phyloP scores from a whole-genome alignment of 352 stramenopile species.

The Phytophthora constricta region DNA sequence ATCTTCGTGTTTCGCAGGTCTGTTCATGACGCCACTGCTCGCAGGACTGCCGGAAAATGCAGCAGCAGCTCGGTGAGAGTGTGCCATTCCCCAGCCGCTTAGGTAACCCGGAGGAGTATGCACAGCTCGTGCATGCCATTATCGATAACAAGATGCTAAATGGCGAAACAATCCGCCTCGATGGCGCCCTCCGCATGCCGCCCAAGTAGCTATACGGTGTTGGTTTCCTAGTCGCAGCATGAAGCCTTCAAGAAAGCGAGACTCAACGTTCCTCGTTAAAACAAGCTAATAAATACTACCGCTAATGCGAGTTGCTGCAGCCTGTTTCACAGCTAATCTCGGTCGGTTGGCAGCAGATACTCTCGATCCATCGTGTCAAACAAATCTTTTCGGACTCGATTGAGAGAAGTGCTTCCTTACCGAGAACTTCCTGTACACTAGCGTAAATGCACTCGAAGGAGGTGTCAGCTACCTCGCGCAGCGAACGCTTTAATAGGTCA shows the following conservation, averaged over 20 bases:
- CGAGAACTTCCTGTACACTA: slow-evolving; percentile 38
- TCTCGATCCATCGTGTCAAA: slow-evolving; percentile 55
- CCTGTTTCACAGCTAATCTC: slow-evolving; percentile 36
- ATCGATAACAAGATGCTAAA: slow-evolving; percentile 99
- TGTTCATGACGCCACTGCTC: slow-evolving; percentile 98
- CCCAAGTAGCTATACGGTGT: slow-evolving; percentile 65
- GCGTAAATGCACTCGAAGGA: slow-evolving; percentile 69
- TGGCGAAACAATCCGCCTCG: slow-evolving; percentile 97
- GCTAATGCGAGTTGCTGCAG: slow-evolving; percentile 10
- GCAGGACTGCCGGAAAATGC: slow-evolving; percentile 94
- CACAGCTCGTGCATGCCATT: slow-evolving; percentile 94
- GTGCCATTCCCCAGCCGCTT: slow-evolving; percentile 97
- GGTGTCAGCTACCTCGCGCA: slow-evolving; percentile 54
- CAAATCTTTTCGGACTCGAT: slow-evolving; percentile 69
- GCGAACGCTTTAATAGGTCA: slow-evolving; percentile 42
- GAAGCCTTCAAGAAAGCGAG: slow-evolving; percentile 1
- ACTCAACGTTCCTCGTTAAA: slow-evolving; percentile 13
- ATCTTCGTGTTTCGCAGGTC: slow-evolving; percentile 43
- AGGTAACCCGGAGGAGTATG: slow-evolving; percentile 96
- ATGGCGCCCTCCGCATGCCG: slow-evolving; percentile 97
- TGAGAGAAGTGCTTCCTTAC: slow-evolving; percentile 33
- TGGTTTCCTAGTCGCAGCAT: too few species aligned
- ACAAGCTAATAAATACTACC: slow-evolving; percentile 40
- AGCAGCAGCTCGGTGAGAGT: slow-evolving; percentile 91
- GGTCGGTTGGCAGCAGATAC: slow-evolving; percentile 54